These are phyloP conservation scores for Flagelloscypha sp. DNA, from an alignment of 768 basidiomycete species.

Conservation along the genomic window DNA sequence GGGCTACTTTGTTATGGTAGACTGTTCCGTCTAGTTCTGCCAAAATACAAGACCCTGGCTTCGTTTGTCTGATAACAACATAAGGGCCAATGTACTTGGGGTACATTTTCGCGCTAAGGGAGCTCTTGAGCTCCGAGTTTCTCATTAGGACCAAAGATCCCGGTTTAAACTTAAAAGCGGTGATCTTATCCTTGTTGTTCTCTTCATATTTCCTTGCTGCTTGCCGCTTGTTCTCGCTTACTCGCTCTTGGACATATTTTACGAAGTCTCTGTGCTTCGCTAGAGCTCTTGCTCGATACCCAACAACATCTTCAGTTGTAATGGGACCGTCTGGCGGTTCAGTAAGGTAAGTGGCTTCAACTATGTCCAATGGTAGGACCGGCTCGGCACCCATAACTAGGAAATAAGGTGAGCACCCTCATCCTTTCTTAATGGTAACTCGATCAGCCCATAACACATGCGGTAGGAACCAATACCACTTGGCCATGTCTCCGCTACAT, in stretches of 20 bases:
- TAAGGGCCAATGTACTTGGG: constrained; percentile 18
- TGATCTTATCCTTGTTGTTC: constrained; percentile 10
- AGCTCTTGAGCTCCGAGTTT: constrained; percentile 17
- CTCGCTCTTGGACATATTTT: constrained; percentile 9
- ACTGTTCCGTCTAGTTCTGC: constrained; percentile 8
- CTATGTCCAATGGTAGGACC: constrained; percentile 16
- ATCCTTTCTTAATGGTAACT: constrained; percentile 7
- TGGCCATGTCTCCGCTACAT: constrained; percentile 10
- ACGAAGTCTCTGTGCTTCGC: constrained; percentile 13
- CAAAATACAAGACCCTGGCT: constrained; percentile 8
- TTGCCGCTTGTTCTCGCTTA: constrained; percentile 10
- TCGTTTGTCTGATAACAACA: constrained; percentile 13
- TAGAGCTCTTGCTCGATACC: constrained; percentile 10
- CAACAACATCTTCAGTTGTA: constrained; percentile 13
- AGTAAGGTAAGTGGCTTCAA: constrained; percentile 20
- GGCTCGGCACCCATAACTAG: constrained; percentile 16
- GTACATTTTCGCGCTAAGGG: constrained; percentile 12
- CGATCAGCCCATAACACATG: constrained; percentile 17
- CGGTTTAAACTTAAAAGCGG: constrained; percentile 7
- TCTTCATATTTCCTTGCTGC: constrained; percentile 17
- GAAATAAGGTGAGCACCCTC: constrained; percentile 15
- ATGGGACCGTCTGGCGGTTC: constrained; percentile 9
- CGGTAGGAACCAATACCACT: constrained; percentile 15
- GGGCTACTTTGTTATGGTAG: constrained; percentile 7
- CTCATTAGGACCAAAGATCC: constrained; percentile 17